A percentile compares a stretch with the other conserved stretches of the same genome.
Evolutionary conservation across 257 asterid species (phyloP).

Genomic region (Primulina huaijiensis): DNA sequence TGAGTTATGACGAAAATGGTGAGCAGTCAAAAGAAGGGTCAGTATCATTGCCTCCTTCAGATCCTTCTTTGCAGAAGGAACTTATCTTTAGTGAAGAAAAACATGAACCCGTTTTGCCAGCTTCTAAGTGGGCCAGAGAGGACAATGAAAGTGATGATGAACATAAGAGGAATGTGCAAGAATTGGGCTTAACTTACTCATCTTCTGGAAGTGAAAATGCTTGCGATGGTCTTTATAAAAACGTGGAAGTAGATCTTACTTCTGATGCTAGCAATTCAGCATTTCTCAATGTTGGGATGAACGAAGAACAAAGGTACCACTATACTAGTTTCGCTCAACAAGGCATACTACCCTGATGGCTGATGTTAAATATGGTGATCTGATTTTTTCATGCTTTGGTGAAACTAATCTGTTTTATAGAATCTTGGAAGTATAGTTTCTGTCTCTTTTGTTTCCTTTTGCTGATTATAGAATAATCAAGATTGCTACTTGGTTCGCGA

Average conservation of each 20-base stretch:
- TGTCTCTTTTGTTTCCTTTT: background rate
- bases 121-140: constrained; percentile 93
- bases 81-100: constrained; percentile 43
- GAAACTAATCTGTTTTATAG: background rate
- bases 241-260: constrained; percentile 47
- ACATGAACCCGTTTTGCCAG: constrained; percentile 62
- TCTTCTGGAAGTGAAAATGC: constrained; percentile 92
- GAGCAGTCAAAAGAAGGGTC: constrained; percentile 42
- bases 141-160: constrained; percentile 77
- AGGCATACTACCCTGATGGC: constrained; percentile 5
- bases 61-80: constrained; percentile 34
- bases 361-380: constrained; percentile 3
- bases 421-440: constrained; percentile 5
- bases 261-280: constrained; percentile 54
- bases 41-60: constrained; percentile 30
- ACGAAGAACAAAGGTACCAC: constrained; percentile 75
- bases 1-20: constrained; percentile 43
- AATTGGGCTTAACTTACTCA: constrained; percentile 76
- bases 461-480: background rate
- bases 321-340: background rate
- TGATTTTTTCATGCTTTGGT: constrained; percentile 12
- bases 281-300: constrained; percentile 61
- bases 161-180: constrained; percentile 51
- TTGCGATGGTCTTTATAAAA: constrained; percentile 45
- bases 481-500: background rate